These are phyloP conservation scores for Odontarrhena argentea DNA, from an alignment of 345 rosid species.

Conservation along the genomic window DNA sequence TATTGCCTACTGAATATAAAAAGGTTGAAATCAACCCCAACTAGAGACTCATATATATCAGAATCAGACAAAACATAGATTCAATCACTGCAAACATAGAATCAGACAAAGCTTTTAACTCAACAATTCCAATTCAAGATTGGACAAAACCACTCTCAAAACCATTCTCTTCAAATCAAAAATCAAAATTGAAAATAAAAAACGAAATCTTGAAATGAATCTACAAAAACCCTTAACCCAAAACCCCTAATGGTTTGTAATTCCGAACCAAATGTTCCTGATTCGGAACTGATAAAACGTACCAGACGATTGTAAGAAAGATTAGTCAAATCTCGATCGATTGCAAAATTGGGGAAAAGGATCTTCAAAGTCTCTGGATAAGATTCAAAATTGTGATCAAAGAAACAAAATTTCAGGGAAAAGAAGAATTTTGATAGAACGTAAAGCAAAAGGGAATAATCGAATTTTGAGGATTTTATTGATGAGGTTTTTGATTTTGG, in stretches of 20 bases:
- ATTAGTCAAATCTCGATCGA: constrained; percentile 25
- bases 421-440: constrained; percentile 6
- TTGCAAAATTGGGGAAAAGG: background rate
- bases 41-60: constrained; percentile 5
- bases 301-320: constrained; percentile 30
- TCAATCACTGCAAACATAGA: constrained; percentile 1
- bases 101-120: background rate
- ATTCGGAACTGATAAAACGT: constrained; percentile 8
- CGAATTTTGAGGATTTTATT: background rate
- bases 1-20: background rate
- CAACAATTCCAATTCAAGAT: background rate
- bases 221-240: constrained; percentile 12
- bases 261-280: background rate
- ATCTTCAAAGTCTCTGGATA: constrained; percentile 1
- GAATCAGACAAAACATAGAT: background rate
- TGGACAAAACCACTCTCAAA: background rate
- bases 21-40: background rate
- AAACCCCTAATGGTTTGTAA: background rate
- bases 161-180: too few relatives aligned
- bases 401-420: constrained; percentile 1
- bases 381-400: constrained; percentile 19
- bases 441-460: constrained; percentile 29
- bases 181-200: background rate
- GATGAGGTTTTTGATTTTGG: constrained; percentile 21
- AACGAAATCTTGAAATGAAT: constrained; percentile 7